Evolutionary conservation across 106 monocot species (phyloP).

Genomic region (Dioscorea zingiberensis): DNA sequence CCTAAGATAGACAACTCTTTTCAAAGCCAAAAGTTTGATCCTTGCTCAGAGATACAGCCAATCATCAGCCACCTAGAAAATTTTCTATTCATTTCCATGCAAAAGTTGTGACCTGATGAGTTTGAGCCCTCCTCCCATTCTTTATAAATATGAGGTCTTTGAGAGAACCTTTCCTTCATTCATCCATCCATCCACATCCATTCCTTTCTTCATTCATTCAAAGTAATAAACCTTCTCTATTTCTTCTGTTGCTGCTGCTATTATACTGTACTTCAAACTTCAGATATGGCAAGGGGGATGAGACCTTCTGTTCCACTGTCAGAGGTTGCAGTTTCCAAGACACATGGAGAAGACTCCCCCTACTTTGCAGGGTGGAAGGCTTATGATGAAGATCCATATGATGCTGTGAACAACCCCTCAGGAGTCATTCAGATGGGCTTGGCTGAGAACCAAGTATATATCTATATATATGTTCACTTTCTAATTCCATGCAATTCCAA

Average conservation of each 20-base stretch:
- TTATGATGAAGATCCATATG: constrained; percentile 57
- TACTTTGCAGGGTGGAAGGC: constrained; percentile 77
- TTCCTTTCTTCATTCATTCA: neutral
- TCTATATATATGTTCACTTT: neutral
- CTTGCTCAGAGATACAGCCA: neutral
- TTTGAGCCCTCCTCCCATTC: neutral
- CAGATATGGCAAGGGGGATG: constrained; percentile 7
- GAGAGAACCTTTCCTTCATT: neutral
- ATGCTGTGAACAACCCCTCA: constrained; percentile 37
- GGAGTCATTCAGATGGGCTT: constrained; percentile 79
- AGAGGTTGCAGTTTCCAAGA: constrained; percentile 25
- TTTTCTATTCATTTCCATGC: constrained; percentile 3
- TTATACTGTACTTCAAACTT: neutral
- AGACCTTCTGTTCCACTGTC: constrained; percentile 24
- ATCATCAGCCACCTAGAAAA: constrained; percentile 1
- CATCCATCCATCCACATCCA: neutral
- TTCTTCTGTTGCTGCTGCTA: neutral
- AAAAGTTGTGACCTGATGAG: neutral
- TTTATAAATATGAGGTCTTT: constrained; percentile 5
- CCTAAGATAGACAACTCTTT: neutral
- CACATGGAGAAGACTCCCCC: constrained; percentile 63
- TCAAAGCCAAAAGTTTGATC: neutral
- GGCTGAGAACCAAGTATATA: constrained; percentile 59
- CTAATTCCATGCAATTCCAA: too few species aligned
- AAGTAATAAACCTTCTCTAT: too few species aligned